These are phyloP conservation scores for Mariannaea elegans DNA, from an alignment of 2,329 filamentous ascomycete species.

Conservation along the genomic window DNA sequence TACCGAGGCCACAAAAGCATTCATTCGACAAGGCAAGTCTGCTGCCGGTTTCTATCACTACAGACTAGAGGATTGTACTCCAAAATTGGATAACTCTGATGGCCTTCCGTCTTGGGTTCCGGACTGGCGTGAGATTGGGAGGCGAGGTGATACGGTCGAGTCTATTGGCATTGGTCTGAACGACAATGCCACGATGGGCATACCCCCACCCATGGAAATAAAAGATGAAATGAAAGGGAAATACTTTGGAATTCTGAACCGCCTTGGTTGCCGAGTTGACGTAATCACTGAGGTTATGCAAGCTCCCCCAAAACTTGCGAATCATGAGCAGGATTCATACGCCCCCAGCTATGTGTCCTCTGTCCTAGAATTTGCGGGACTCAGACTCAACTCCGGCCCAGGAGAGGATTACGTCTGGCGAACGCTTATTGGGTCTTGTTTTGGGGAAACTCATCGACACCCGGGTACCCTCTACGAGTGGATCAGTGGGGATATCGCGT, in stretches of 20 bases:
- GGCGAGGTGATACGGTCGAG: neutral
- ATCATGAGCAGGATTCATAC: neutral
- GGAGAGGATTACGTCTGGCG: conserved; percentile 15
- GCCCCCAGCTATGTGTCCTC: neutral
- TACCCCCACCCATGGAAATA: neutral
- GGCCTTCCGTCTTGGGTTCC: conserved; percentile 28
- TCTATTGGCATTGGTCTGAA: neutral
- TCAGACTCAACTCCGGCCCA: neutral
- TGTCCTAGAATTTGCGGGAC: conserved; percentile 4
- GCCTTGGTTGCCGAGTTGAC: conserved; percentile 5
- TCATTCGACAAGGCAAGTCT: neutral
- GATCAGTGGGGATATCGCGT: neutral
- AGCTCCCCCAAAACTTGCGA: neutral
- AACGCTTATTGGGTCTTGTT: neutral
- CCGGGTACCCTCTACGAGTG: neutral
- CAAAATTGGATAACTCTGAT: neutral
- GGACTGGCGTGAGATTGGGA: conserved; percentile 19
- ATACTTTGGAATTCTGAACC: neutral
- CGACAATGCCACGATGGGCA: neutral
- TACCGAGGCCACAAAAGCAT: conserved; percentile 11
- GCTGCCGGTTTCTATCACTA: conserved; percentile 1
- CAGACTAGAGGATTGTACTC: conserved; percentile 19
- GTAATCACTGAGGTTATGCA: conserved; percentile 13
- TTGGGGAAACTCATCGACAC: neutral
- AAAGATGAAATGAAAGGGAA: neutral